Percentiles rank a stretch among this genome's conserved stretches.
These are phyloP conservation scores for Stentor roeselii DNA, from an alignment of 73 alveolate genomes.

Conservation along the genomic window DNA sequence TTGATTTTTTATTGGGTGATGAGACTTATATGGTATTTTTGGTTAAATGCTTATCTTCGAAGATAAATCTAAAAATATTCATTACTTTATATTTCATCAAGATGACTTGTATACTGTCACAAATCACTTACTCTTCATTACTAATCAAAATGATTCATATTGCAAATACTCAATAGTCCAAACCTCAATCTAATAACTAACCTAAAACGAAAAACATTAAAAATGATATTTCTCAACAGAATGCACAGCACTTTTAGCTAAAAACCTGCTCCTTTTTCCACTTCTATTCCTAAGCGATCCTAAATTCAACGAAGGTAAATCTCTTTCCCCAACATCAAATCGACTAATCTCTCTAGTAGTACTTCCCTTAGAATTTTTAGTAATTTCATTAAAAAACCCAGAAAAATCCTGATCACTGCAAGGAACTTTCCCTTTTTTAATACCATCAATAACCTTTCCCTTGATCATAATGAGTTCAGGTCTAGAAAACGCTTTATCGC, in stretches of 20 bases:
- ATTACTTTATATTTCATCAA: too few relatives aligned
- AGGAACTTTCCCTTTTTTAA: neutral
- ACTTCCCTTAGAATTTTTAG: neutral
- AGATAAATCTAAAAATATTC: too few relatives aligned
- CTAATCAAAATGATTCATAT: too few relatives aligned
- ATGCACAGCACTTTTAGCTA: neutral
- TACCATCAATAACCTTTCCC: neutral
- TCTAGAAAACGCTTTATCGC: neutral
- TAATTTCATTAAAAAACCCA: too few relatives aligned
- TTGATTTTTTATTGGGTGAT: too few relatives aligned
- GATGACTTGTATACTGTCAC: too few relatives aligned
- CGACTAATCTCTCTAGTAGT: neutral
- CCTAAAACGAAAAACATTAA: too few relatives aligned
- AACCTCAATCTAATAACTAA: too few relatives aligned
- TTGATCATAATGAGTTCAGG: constrained; percentile 15
- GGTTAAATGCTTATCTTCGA: too few relatives aligned
- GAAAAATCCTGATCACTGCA: neutral
- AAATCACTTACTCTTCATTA: too few relatives aligned
- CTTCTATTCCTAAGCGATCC: neutral
- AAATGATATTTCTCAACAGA: neutral
- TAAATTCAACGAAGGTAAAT: neutral
- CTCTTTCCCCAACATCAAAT: neutral
- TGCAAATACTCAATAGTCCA: too few relatives aligned
- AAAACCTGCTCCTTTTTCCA: neutral
- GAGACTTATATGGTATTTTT: too few relatives aligned